Base-by-base conservation (phyloP, 2,329 filamentous ascomycete species). In the Nothomitra cinnamomea region DNA sequence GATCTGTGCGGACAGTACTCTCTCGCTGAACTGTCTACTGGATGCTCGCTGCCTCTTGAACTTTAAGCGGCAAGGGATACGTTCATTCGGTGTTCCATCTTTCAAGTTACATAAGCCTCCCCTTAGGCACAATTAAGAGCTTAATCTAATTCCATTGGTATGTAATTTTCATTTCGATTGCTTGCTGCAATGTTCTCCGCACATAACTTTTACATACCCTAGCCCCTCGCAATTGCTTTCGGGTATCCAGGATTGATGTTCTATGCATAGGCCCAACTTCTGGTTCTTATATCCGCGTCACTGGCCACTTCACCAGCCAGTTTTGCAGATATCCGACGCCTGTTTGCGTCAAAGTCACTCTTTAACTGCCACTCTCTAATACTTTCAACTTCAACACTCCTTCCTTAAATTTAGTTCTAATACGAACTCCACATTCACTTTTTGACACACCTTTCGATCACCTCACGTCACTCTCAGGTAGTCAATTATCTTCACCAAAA, bases 331-430 rank as follows among this genome's bases (percentile, higher is more conserved):
- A 43, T 52, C 40, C 40, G 35, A 17, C 21, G 17, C 40, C 7
- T 35, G n/a, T 22, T 41, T 52, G 50, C 13, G n/a, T 35, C 71
- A 71, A 68, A 69, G 66, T 72, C 75, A 70, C 66, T 78, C 69
- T 64, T 66, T 72, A 70, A 68, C 24, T 8, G 24, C 45, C 24
- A 35, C 19, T 49, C 45, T 49, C 45, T 49, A 49, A 35, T 49
- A 24, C 58, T 66, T 65, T 67, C 62, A 59, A 56, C 56, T 58
- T 65, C 66, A 61, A 63, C 62, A 32, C 24, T 12, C 24, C 19
- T 28, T 15, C 19, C n/a, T 47, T 49, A 49, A 49, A 28, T 17
- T 49, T 49, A 49, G 45, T 49, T 49, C 45, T 49, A 49, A 49
- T 49, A 32, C 45, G 45, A 28, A 49, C n/a, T 32, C n/a, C 45